A percentile compares a stretch with the other conserved stretches of the same genome.
These are phyloP conservation scores for Kurtzmaniella quercitrusa DNA, from an alignment of 1,139 yeast genomes.

Conservation along the genomic window DNA sequence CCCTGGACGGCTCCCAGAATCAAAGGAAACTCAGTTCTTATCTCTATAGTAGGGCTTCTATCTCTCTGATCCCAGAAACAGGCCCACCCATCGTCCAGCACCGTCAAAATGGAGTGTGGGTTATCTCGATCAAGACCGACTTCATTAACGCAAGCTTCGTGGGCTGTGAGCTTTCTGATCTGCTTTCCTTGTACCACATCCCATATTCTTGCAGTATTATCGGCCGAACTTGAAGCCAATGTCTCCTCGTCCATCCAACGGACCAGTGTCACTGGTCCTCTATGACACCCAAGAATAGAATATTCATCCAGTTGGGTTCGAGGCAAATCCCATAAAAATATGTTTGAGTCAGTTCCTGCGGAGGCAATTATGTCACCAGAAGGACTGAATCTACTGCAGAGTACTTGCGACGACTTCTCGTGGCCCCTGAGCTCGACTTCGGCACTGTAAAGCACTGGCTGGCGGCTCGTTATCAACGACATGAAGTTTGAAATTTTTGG, in stretches of 20 bases:
- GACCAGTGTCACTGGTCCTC: conserved; percentile 48
- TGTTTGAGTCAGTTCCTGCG: conserved; percentile 47
- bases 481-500: conserved; percentile 3
- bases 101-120: conserved; percentile 35
- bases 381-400: conserved; percentile 38
- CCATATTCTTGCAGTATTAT: conserved; percentile 48
- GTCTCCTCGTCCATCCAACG: conserved; percentile 40
- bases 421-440: conserved; percentile 42
- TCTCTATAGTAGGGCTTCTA: conserved; percentile 33
- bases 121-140: conserved; percentile 23
- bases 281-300: conserved; percentile 46
- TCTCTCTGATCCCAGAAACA: conserved; percentile 63
- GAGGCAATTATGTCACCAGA: conserved; percentile 45
- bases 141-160: conserved; percentile 54
- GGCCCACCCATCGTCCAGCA: conserved; percentile 62
- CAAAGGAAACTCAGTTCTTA: conserved; percentile 53
- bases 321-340: conserved; percentile 46
- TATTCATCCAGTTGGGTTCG: conserved; percentile 14
- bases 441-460: conserved; percentile 10
- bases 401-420: conserved; percentile 35
- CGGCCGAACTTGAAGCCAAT: conserved; percentile 48
- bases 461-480: background rate
- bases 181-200: conserved; percentile 55
- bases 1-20: conserved; percentile 49
- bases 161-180: conserved; percentile 48